Evolutionary conservation across 1,284 basidiomycete species (phyloP), one percentile per base, ranked within the genome.

Genomic region (Boletus sp.): DNA sequence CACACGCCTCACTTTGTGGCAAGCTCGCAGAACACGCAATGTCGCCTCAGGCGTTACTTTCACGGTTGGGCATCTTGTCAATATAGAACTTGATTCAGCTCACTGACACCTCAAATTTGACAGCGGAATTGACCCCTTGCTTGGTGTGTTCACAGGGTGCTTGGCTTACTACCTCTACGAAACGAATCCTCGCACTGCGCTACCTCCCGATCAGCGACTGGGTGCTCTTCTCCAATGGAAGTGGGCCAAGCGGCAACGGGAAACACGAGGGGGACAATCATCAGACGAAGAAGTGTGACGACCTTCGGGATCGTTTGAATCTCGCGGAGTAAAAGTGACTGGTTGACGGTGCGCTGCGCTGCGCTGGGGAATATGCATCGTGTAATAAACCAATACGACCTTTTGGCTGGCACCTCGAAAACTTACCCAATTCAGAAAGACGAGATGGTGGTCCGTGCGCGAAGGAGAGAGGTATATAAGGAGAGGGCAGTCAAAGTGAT

Each of bases 101-200:
- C 40, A 45, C 47, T 47, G 37, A 53, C 43, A 16, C 20, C n/a
- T n/a, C 30, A 14, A 32, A 32, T 13, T 20, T 16, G 37, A 35
- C 52, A 88, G 84, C 39, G 62, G 70, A 6, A 58, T 91, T 19
- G 89, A 91, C 67, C 86, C 87, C 14, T 52, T 90, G 22, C 70
- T 94, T 16, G 91, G 88, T 12, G 69, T 91, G 37, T 90, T 91
- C 65, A 93, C 91, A 1, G 88, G 91, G 16, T 66, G 84, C 36
- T 71, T 93, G 36, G 91, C 91, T 1, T 94, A 84, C 66, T 82
- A 89, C 64, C 78, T 94, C 19, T 80, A 88, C 68, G 91, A 94
- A 66, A 87, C 76, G 33, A 84, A 94, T 66, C 91, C 91, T 5
- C 81, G 91, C 42, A 88, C 84, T 2, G 82, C 80, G 9, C 76